These are phyloP conservation scores for Leishmania tropica DNA, from an alignment of 208 protist genomes.

Conservation along the genomic window DNA sequence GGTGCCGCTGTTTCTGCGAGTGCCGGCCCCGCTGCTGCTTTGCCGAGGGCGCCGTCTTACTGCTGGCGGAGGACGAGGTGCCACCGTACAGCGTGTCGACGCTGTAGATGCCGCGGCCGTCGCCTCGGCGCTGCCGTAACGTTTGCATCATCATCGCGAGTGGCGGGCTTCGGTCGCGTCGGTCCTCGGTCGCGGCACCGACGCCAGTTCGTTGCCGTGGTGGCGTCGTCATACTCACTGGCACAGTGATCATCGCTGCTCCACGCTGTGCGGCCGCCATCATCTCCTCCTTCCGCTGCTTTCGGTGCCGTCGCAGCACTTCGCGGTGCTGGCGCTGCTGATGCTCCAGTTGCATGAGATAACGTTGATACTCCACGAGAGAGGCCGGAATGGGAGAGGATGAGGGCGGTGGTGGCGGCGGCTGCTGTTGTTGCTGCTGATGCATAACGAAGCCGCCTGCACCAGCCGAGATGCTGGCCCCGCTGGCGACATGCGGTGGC, in stretches of 20 bases:
- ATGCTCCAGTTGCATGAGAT: constrained; percentile 39
- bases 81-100: background rate
- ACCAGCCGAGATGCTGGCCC: background rate
- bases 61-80: constrained; percentile 2
- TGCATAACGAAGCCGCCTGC: background rate
- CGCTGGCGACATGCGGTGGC: background rate
- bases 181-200: background rate
- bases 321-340: constrained; percentile 49
- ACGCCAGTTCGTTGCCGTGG: background rate
- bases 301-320: constrained; percentile 37
- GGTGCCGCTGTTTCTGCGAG: background rate
- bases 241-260: background rate
- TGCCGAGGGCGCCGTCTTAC: background rate
- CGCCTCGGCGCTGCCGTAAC: constrained; percentile 5
- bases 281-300: constrained; percentile 1
- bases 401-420: constrained; percentile 25
- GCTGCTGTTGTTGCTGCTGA: background rate
- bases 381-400: constrained; percentile 37
- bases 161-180: constrained; percentile 28
- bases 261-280: background rate
- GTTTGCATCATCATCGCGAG: constrained; percentile 26
- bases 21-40: background rate
- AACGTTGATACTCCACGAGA: constrained; percentile 29
- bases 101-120: background rate
- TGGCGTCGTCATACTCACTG: background rate